Percentiles rank a stretch among this genome's conserved stretches.
These are phyloP conservation scores for Aspergillus tamarii DNA, from an alignment of 2,329 filamentous ascomycete species.

Conservation along the genomic window DNA sequence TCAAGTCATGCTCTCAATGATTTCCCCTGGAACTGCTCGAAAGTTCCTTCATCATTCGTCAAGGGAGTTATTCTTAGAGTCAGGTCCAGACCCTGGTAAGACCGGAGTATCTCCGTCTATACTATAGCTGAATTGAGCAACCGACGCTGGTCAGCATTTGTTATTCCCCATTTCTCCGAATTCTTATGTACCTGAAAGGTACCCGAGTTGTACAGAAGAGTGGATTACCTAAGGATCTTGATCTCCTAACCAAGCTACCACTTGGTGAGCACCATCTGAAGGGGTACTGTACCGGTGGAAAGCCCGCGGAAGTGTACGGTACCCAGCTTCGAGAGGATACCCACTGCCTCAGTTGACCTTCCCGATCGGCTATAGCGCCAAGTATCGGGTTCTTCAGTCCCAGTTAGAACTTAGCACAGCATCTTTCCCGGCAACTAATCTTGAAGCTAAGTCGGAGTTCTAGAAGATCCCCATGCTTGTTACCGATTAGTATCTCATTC, in stretches of 20 bases:
- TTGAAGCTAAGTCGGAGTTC: slow-evolving; percentile 14
- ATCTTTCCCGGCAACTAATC: slow-evolving; percentile 8
- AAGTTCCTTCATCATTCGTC: slow-evolving; percentile 3
- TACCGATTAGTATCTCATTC: slow-evolving; percentile 15
- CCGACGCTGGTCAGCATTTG: background rate
- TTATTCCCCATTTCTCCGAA: background rate
- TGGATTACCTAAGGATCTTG: background rate
- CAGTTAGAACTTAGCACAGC: background rate
- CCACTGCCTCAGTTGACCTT: slow-evolving; percentile 1
- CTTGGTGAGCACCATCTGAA: background rate
- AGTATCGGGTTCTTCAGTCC: slow-evolving; percentile 1
- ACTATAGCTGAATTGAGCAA: background rate
- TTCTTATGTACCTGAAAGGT: background rate
- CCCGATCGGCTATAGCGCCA: slow-evolving; percentile 7
- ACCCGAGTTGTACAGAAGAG: background rate
- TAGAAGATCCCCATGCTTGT: slow-evolving; percentile 22
- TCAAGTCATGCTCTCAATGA: slow-evolving; percentile 17
- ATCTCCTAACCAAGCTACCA: background rate
- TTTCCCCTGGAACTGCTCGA: slow-evolving; percentile 8
- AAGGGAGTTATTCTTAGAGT: slow-evolving; percentile 3
- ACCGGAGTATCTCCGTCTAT: slow-evolving; percentile 14
- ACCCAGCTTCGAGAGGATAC: background rate
- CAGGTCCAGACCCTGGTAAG: slow-evolving; percentile 10
- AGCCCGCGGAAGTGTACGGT: background rate
- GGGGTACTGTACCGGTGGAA: background rate